Conservation (phyloP, 73 alveolate species). For the Symbiodinium natans region DNA sequence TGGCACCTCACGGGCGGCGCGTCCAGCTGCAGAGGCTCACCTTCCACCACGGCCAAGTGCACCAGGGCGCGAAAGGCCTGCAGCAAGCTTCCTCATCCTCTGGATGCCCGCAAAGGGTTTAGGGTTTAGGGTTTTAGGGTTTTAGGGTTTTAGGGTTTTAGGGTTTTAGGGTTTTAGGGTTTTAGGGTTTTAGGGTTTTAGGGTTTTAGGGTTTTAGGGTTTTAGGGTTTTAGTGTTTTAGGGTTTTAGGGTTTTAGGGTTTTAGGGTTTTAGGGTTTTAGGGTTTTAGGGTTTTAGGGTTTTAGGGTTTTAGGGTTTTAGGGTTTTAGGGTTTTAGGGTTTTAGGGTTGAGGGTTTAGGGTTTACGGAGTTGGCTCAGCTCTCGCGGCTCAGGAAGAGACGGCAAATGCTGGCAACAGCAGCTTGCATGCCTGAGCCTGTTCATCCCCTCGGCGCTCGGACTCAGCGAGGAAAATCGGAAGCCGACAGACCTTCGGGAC, state of each 20-base stretch:
- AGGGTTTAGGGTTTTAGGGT: not conserved
- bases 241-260: too few species aligned
- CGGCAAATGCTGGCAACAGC: too few species aligned
- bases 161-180: not conserved
- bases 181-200: not conserved
- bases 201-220: not conserved
- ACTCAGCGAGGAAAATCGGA: slow-evolving; percentile 86
- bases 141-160: not conserved
- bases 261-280: too few species aligned
- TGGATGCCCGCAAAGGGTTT: too few species aligned
- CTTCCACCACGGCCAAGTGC: slow-evolving; percentile 78
- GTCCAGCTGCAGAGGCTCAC: slow-evolving; percentile 44
- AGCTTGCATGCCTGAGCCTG: not conserved
- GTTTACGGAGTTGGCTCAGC: too few species aligned
- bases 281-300: too few species aligned
- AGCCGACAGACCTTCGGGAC: slow-evolving; percentile 50
- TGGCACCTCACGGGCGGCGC: slow-evolving; percentile 62
- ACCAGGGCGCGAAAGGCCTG: slow-evolving; percentile 65
- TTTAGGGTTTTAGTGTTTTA: too few species aligned
- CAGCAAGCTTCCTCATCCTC: too few species aligned
- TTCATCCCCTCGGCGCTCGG: not conserved
- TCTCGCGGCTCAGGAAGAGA: too few species aligned
- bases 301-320: too few species aligned
- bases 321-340: too few species aligned
- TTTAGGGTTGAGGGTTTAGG: too few species aligned